Conservation (phyloP, 345 rosid species). For the Populus nigra region DNA sequence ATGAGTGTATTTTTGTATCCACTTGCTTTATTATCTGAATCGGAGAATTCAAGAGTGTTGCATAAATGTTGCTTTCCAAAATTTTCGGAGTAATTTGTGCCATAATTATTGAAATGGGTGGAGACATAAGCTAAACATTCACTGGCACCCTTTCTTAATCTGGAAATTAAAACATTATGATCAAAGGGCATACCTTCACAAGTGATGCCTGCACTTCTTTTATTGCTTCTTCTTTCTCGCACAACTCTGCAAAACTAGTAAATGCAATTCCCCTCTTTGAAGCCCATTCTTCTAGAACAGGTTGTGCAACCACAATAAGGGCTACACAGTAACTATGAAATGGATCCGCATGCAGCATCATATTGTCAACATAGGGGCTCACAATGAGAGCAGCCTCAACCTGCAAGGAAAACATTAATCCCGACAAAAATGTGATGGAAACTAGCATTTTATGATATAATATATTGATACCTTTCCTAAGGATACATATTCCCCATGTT, state of each 20-base stretch:
- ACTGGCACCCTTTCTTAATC: background rate
- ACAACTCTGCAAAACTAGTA: constrained; percentile 53
- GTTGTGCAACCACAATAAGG: constrained; percentile 70
- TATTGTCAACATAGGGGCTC: constrained; percentile 71
- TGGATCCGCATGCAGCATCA: constrained; percentile 94
- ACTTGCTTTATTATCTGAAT: background rate
- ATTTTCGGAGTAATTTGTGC: background rate
- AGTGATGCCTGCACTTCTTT: constrained; percentile 85
- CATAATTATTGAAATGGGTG: background rate
- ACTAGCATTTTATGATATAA: background rate
- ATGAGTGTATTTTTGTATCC: background rate
- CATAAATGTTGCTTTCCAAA: background rate
- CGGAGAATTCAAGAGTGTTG: background rate
- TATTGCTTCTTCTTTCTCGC: constrained; percentile 54
- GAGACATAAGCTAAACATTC: background rate
- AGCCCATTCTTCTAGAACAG: constrained; percentile 76
- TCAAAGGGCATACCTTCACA: constrained; percentile 46
- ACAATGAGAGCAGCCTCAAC: constrained; percentile 83
- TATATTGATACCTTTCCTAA: constrained; percentile 76
- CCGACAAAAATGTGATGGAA: constrained; percentile 1
- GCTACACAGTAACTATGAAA: constrained; percentile 89
- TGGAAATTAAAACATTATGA: background rate
- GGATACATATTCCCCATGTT: constrained; percentile 97
- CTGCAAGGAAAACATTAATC: constrained; percentile 40
- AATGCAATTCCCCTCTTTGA: constrained; percentile 56